Evolutionary conservation across 345 rosid species (phyloP).

Genomic region (Odontarrhena argentea): DNA sequence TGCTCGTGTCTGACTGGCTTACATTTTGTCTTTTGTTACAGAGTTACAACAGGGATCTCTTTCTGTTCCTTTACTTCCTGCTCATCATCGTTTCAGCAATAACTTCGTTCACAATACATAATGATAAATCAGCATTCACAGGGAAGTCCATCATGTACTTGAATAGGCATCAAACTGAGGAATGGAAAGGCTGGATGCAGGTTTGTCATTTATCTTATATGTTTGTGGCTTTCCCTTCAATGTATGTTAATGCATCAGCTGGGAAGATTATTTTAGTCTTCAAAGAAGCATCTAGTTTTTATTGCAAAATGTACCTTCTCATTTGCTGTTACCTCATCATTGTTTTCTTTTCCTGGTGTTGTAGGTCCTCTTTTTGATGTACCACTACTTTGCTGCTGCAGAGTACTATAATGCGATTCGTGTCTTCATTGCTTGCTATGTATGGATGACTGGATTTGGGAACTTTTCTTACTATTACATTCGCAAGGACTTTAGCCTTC

Average conservation of each 20-base stretch:
- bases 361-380: slow-evolving; percentile 98
- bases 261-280: slow-evolving; percentile 15
- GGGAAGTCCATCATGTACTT: slow-evolving; percentile 89
- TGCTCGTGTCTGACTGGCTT: slow-evolving; percentile 29
- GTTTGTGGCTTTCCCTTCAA: neutral
- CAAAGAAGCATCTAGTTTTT: slow-evolving; percentile 5
- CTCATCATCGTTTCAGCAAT: slow-evolving; percentile 94
- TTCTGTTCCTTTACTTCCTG: slow-evolving; percentile 87
- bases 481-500: slow-evolving; percentile 95
- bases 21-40: slow-evolving; percentile 47
- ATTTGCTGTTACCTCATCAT: slow-evolving; percentile 21
- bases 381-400: slow-evolving; percentile 97
- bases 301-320: slow-evolving; percentile 9
- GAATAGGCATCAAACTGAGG: slow-evolving; percentile 99
- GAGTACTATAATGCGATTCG: slow-evolving; percentile 97
- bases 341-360: slow-evolving; percentile 36
- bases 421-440: slow-evolving; percentile 92
- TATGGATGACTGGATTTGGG: slow-evolving; percentile 99
- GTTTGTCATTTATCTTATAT: slow-evolving; percentile 48
- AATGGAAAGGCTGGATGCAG: slow-evolving; percentile 99
- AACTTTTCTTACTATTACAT: slow-evolving; percentile 96
- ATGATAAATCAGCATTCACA: slow-evolving; percentile 81
- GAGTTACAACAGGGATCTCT: slow-evolving; percentile 90
- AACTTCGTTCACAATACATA: slow-evolving; percentile 87
- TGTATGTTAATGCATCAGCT: slow-evolving; percentile 18